phyloP scores from a whole-genome alignment of 2,329 filamentous ascomycete species.

The Orbilia blumenaviensis region DNA sequence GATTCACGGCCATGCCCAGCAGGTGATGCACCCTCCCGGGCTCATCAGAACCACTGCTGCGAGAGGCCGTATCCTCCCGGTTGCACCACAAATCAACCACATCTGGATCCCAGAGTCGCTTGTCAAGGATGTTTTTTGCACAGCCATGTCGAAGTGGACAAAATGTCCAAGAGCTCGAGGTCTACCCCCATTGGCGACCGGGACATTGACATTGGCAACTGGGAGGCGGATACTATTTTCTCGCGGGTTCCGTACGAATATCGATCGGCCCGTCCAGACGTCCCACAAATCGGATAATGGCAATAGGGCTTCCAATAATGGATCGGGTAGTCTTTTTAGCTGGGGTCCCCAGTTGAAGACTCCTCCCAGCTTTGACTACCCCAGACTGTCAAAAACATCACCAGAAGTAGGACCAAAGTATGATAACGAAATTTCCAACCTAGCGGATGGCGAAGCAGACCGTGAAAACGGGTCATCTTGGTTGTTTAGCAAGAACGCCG shows the following conservation, averaged over 20 bases:
- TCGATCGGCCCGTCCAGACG: neutral
- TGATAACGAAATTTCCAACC: neutral
- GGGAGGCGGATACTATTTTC: neutral
- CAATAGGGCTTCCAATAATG: neutral
- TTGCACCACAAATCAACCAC: constrained; percentile 14
- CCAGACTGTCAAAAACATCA: neutral
- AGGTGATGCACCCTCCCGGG: constrained; percentile 42
- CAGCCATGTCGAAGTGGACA: constrained; percentile 9
- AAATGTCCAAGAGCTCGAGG: neutral
- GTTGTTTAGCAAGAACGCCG: neutral
- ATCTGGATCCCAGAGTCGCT: constrained; percentile 35
- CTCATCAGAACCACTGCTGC: constrained; percentile 31
- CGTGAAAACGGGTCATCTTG: neutral
- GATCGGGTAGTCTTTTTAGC: constrained; percentile 15
- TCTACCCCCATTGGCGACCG: neutral
- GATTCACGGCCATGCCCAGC: constrained; percentile 35
- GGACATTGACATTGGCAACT: neutral
- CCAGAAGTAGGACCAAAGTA: neutral
- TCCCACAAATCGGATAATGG: neutral
- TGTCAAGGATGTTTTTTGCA: constrained; percentile 24
- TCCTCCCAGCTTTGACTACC: neutral
- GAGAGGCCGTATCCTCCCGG: constrained; percentile 9
- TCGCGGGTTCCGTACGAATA: neutral
- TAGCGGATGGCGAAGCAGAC: neutral
- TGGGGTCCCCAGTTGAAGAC: constrained; percentile 18